Evolutionary conservation across 768 basidiomycete species (phyloP), one percentile per base, ranked within the genome.

Genomic region (Tricholoma hemisulphureum): DNA sequence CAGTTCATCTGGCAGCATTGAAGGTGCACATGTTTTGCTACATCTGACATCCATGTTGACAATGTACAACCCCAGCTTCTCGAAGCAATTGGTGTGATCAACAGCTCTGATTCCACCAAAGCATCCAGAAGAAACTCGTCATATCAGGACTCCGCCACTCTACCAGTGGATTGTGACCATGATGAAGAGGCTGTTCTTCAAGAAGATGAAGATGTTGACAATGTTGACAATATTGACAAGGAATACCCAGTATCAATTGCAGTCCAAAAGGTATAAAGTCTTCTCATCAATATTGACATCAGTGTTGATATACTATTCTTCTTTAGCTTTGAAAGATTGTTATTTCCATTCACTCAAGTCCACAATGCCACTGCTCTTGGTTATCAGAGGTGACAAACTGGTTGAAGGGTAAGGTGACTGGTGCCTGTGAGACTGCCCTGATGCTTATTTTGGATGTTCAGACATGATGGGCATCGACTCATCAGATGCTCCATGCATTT

Each of bases 1-100:
- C 73, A 0, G 63, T 76, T n/a, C 71, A 77, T 56, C 67, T 77
- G 32, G 73, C 73, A 4, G 70, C 71, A 2, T 28, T 71, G 6
- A 59, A 72, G 63, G 73, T 20, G 39, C 21, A 24, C 32, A 24
- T 45, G 6, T 23, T 7, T 7, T 45, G 11, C 13, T 11, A 23
- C 60, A 62, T 5, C 55, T 61, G 4, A 69, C 58, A 21, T 71
- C 9, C n/a, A 1, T 16, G 28, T n/a, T 28, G 45, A 46, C n/a
- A 26, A 2, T 23, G 20, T n/a, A 46, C 55, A 73, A 34, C 14
- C 9, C 32, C 32, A 46, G 73, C 63, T 75, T 7, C 67, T 75
- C 1, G 67, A 74, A 46, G 68, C 55, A 1, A 73, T 74, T 37
- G 67, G 73, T 7, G 67, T 59, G 1, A 49, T 72, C 6, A 26